Conservation (phyloP, 2,329 filamentous ascomycete genomes). For the Cladosporium oxysporum region DNA sequence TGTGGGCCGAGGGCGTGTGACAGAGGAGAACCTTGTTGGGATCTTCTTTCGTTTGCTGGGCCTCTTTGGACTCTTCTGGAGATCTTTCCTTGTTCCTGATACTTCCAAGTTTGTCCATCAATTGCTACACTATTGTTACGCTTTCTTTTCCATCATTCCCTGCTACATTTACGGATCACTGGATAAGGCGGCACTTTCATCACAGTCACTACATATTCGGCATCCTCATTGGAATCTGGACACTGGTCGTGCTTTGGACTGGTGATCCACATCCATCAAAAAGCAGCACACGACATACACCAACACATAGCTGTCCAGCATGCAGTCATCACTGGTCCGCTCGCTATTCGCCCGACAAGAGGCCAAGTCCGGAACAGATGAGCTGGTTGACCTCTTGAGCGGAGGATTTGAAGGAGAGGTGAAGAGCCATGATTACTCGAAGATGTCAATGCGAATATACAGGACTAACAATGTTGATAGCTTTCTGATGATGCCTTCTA, state of each 20-base stretch:
- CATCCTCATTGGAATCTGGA: too few species aligned
- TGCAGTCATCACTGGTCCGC: not conserved
- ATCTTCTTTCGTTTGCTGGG: conserved; percentile 7
- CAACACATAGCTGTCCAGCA: not conserved
- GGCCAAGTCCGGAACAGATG: conserved; percentile 24
- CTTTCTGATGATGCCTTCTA: conserved; percentile 65
- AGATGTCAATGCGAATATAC: not conserved
- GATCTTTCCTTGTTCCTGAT: conserved; percentile 11
- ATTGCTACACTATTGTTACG: not conserved
- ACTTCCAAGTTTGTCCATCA: not conserved
- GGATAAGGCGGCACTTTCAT: not conserved
- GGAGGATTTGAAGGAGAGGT: conserved; percentile 40
- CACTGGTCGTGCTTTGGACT: too few species aligned
- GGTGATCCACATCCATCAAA: too few species aligned
- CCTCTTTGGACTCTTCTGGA: conserved; percentile 1
- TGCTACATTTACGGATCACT: not conserved
- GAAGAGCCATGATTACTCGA: not conserved
- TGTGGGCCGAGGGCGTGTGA: conserved; percentile 13
- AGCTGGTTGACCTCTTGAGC: conserved; percentile 44
- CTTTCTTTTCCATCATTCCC: not conserved
- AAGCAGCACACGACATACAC: not conserved
- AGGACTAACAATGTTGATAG: conserved; percentile 38
- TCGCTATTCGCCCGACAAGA: conserved; percentile 7
- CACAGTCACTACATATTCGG: conserved; percentile 9
- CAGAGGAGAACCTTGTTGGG: conserved; percentile 11